A percentile compares a stretch with the other conserved stretches of the same genome.
These are phyloP conservation scores for Scheffersomyces lignicola DNA, from an alignment of 1,139 yeast species.

Conservation along the genomic window DNA sequence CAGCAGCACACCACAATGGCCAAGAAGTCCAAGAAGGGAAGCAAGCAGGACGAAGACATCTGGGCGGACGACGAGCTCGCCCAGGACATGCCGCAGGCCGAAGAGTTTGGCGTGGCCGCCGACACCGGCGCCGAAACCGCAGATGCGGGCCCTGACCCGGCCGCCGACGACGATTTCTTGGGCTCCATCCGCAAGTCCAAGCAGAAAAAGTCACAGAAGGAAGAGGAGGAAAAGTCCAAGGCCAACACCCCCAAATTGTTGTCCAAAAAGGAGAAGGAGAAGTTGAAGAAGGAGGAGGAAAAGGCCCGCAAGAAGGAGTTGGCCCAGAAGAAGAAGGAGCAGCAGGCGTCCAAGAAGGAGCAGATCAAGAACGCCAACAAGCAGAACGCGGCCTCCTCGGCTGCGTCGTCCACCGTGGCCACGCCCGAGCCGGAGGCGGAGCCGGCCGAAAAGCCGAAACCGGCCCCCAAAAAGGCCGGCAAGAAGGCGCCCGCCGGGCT, in stretches of 20 bases:
- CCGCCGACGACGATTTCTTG: slow-evolving; percentile 78
- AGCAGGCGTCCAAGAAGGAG: slow-evolving; percentile 59
- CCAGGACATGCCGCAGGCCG: slow-evolving; percentile 55
- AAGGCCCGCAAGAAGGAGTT: slow-evolving; percentile 90
- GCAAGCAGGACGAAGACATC: slow-evolving; percentile 60
- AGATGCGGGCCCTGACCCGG: slow-evolving; percentile 18
- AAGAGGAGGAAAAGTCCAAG: slow-evolving; percentile 48
- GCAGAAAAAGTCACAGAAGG: slow-evolving; percentile 66
- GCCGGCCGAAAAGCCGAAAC: slow-evolving; percentile 24
- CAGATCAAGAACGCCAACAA: slow-evolving; percentile 67
- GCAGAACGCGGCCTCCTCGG: slow-evolving; percentile 52
- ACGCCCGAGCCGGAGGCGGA: slow-evolving; percentile 34
- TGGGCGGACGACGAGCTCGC: slow-evolving; percentile 81
- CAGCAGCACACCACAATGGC: slow-evolving; percentile 27
- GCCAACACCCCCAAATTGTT: slow-evolving; percentile 70
- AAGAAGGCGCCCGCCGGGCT: slow-evolving; percentile 77
- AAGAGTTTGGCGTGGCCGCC: slow-evolving; percentile 47
- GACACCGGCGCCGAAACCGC: slow-evolving; percentile 15
- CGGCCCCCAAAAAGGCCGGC: slow-evolving; percentile 54
- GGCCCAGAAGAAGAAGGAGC: slow-evolving; percentile 79
- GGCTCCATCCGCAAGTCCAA: slow-evolving; percentile 78
- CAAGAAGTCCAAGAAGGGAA: slow-evolving; percentile 54
- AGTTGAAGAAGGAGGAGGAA: slow-evolving; percentile 95
- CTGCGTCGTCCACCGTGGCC: slow-evolving; percentile 33
- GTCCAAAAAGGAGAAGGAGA: slow-evolving; percentile 96